phyloP scores from a whole-genome alignment of 2,329 filamentous ascomycete species.

The Ambrosiella cleistominuta region DNA sequence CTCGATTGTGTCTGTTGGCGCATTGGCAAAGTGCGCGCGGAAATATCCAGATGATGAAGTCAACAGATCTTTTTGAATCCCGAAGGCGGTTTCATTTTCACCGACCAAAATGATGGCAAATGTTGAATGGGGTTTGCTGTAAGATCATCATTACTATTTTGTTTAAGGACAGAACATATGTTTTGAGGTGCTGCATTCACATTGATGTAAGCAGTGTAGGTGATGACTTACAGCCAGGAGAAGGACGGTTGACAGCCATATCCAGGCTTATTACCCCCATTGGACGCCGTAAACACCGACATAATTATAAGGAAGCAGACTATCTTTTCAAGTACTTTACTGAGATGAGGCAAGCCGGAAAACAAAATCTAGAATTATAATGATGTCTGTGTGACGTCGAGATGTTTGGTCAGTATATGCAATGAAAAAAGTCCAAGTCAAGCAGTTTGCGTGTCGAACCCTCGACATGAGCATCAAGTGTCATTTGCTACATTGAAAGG shows the following conservation, averaged over 20 bases:
- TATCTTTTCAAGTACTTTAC: background rate
- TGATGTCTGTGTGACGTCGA: no score
- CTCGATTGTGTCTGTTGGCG: slow-evolving; percentile 26
- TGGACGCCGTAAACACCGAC: slow-evolving; percentile 7
- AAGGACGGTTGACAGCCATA: slow-evolving; percentile 7
- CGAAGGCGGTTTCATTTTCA: slow-evolving; percentile 33
- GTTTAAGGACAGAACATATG: no score
- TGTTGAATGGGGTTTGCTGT: slow-evolving; percentile 31
- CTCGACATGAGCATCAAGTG: no score
- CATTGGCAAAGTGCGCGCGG: slow-evolving; percentile 25
- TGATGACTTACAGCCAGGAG: slow-evolving; percentile 14
- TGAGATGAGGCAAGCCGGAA: no score
- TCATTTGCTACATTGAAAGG: no score
- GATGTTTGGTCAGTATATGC: no score
- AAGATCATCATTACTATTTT: slow-evolving; percentile 1
- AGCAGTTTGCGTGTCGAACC: no score
- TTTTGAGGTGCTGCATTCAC: background rate
- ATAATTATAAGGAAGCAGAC: background rate
- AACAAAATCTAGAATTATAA: no score
- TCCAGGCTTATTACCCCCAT: background rate
- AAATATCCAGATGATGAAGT: slow-evolving; percentile 34
- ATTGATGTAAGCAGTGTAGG: no score
- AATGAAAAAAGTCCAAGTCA: no score
- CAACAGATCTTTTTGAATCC: slow-evolving; percentile 41
- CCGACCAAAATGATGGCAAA: slow-evolving; percentile 40